phyloP scores from a whole-genome alignment of 495 filamentous ascomycete genomes.

The Penicillium maclennaniae region DNA sequence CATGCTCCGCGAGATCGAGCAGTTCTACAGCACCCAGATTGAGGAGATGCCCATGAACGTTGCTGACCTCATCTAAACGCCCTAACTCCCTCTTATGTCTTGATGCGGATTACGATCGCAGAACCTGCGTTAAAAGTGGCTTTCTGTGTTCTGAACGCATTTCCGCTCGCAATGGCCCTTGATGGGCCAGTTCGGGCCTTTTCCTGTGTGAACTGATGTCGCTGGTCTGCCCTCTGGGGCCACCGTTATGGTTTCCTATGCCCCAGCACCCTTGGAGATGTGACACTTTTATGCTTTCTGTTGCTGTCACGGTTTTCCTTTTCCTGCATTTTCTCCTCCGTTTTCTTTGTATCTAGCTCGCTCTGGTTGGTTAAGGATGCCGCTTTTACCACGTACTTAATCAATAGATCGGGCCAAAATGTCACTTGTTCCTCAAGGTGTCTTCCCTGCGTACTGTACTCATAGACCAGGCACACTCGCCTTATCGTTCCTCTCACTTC shows the following conservation, averaged over 20 bases:
- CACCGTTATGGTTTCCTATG: slow-evolving; percentile 39
- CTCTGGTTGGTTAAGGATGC: slow-evolving; percentile 44
- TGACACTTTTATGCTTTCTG: slow-evolving; percentile 41
- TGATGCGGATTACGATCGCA: slow-evolving; percentile 46
- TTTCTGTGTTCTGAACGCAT: slow-evolving; percentile 42
- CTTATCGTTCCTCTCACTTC: background rate
- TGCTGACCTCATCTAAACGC: slow-evolving; percentile 53
- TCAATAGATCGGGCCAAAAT: slow-evolving; percentile 45
- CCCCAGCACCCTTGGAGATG: slow-evolving; percentile 42
- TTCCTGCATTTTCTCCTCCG: slow-evolving; percentile 22
- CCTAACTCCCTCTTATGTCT: slow-evolving; percentile 33
- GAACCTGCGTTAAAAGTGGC: slow-evolving; percentile 48
- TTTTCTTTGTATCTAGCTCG: slow-evolving; percentile 38
- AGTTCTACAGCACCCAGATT: slow-evolving; percentile 63
- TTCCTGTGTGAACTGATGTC: background rate
- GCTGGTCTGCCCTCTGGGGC: background rate
- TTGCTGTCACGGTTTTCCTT: slow-evolving; percentile 42
- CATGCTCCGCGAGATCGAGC: slow-evolving; percentile 95
- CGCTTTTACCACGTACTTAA: slow-evolving; percentile 34
- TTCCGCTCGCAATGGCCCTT: slow-evolving; percentile 26
- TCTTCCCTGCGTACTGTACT: slow-evolving; percentile 8
- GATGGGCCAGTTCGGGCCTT: slow-evolving; percentile 1
- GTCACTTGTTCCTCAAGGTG: slow-evolving; percentile 38
- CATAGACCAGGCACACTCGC: background rate
- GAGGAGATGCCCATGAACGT: slow-evolving; percentile 64